A percentile compares a stretch with the other conserved stretches of the same genome.
These are phyloP conservation scores for Rhodotorula graminis DNA, from an alignment of 768 basidiomycete species.

Conservation along the genomic window DNA sequence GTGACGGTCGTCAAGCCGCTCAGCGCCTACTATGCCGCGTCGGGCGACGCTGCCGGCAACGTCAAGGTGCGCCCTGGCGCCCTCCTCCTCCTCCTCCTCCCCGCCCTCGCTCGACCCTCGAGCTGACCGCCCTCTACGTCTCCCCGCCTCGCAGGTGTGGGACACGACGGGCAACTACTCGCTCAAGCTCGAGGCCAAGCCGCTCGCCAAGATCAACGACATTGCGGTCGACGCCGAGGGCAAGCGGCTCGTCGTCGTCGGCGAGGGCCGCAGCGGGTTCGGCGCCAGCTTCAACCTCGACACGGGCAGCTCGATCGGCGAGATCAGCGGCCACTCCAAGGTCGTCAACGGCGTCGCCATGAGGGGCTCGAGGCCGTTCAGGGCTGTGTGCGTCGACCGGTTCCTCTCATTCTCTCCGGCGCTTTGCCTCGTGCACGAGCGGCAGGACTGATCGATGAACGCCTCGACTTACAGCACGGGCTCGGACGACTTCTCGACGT, in stretches of 20 bases:
- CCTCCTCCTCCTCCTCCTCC: background rate
- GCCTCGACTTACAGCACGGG: conserved; percentile 15
- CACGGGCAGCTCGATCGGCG: conserved; percentile 61
- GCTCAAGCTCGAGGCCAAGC: conserved; percentile 37
- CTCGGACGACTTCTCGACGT: conserved; percentile 33
- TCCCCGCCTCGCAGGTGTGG: conserved; percentile 68
- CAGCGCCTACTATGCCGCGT: conserved; percentile 73
- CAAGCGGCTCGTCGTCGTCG: conserved; percentile 86
- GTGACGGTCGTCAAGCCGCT: conserved; percentile 23
- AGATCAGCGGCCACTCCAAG: conserved; percentile 85
- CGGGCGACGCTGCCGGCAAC: conserved; percentile 73
- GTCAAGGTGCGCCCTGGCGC: conserved; percentile 42
- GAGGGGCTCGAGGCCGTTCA: conserved; percentile 21
- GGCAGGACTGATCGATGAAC: too few species aligned
- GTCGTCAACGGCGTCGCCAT: conserved; percentile 45
- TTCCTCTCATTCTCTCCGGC: background rate
- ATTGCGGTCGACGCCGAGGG: conserved; percentile 93
- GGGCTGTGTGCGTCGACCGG: conserved; percentile 18
- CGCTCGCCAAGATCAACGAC: conserved; percentile 57
- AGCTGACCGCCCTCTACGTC: background rate
- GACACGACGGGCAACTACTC: conserved; percentile 83
- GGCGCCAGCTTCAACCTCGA: conserved; percentile 48
- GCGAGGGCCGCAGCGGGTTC: conserved; percentile 62
- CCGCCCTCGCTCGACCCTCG: too few species aligned
- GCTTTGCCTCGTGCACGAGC: background rate